Percentiles rank a stretch among this genome's conserved stretches.
phyloP scores from a whole-genome alignment of 805 yeast genomes.

The Candida succiphila region DNA sequence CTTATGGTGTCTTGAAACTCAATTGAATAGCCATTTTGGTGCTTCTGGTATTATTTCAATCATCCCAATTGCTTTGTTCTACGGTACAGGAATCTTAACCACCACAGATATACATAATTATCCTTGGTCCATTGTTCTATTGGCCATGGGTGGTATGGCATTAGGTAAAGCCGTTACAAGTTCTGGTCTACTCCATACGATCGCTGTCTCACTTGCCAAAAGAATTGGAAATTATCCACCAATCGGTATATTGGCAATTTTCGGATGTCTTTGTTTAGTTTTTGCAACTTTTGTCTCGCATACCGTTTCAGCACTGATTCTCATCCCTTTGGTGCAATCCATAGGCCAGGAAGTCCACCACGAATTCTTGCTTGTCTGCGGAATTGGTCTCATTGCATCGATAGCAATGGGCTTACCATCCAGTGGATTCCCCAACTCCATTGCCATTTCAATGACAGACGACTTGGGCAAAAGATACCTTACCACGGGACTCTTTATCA shows the following conservation, averaged over 20 bases:
- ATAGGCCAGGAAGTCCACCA: slow-evolving; percentile 37
- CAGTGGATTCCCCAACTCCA: slow-evolving; percentile 47
- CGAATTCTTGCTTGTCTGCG: slow-evolving; percentile 37
- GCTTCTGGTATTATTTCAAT: slow-evolving; percentile 38
- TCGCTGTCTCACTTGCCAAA: slow-evolving; percentile 33
- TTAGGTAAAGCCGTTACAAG: slow-evolving; percentile 39
- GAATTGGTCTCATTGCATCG: slow-evolving; percentile 38
- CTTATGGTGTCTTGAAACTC: slow-evolving; percentile 37
- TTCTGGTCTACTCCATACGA: slow-evolving; percentile 36
- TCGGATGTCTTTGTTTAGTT: slow-evolving; percentile 37
- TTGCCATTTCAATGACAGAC: slow-evolving; percentile 47
- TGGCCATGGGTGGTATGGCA: slow-evolving; percentile 49
- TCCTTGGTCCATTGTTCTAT: slow-evolving; percentile 45
- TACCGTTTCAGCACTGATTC: slow-evolving; percentile 44
- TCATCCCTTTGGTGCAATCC: slow-evolving; percentile 39
- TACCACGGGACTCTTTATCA: slow-evolving; percentile 36
- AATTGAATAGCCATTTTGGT: slow-evolving; percentile 33
- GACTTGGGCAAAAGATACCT: slow-evolving; percentile 43
- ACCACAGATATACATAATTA: slow-evolving; percentile 39
- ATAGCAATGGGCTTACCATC: slow-evolving; percentile 51
- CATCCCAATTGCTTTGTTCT: slow-evolving; percentile 37
- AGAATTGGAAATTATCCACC: slow-evolving; percentile 31
- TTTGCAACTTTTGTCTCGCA: slow-evolving; percentile 48
- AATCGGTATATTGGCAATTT: slow-evolving; percentile 35
- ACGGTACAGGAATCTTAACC: slow-evolving; percentile 39